phyloP scores from a whole-genome alignment of 306 rosid species.

The Gleditsia sinensis region DNA sequence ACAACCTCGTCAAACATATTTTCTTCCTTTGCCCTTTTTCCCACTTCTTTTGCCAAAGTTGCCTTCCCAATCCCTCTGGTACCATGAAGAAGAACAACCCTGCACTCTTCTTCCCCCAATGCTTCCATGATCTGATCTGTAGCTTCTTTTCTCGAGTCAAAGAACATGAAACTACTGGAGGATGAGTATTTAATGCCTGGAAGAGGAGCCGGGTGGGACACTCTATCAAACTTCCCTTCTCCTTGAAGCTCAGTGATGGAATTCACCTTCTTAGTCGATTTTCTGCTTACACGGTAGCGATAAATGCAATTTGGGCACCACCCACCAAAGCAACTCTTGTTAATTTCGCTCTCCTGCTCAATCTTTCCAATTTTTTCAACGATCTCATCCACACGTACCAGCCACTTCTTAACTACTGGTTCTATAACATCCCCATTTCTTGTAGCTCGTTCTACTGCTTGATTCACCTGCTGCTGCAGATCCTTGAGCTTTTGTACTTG shows the following conservation, averaged over 20 bases:
- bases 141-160: background rate
- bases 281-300: background rate
- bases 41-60: background rate
- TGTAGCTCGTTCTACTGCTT: background rate
- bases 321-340: background rate
- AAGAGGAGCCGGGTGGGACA: background rate
- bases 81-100: background rate
- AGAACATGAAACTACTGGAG: background rate
- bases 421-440: background rate
- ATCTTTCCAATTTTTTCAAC: background rate
- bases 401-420: background rate
- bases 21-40: background rate
- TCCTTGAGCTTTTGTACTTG: background rate
- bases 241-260: background rate
- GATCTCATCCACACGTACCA: background rate
- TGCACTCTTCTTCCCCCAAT: background rate
- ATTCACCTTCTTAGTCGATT: constrained; percentile 1
- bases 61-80: constrained; percentile 16
- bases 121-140: background rate
- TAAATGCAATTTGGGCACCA: constrained; percentile 3
- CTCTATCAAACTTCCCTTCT: background rate
- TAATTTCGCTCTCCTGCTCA: background rate
- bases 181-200: constrained; percentile 6
- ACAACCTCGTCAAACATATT: background rate
- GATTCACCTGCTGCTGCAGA: background rate